Percentiles rank a stretch among this genome's conserved stretches.
Evolutionary conservation across 805 yeast genomes (phyloP).

Genomic region (Myxozyma mucilagina): DNA sequence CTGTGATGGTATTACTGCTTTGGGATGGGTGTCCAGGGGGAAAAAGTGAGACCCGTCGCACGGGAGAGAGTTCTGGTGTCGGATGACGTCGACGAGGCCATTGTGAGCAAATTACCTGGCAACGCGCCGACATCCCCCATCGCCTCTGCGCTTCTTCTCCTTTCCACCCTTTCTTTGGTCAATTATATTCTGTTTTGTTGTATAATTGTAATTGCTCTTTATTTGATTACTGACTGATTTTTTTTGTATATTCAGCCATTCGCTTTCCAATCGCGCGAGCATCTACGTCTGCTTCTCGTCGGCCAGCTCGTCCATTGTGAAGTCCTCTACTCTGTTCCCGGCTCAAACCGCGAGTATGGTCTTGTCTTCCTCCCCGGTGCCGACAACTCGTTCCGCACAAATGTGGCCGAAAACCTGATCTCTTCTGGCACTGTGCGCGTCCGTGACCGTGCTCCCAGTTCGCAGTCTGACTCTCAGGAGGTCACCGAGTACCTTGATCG

Average conservation of each 20-base stretch:
- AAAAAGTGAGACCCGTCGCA: neutral
- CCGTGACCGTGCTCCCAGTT: conserved; percentile 44
- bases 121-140: no score
- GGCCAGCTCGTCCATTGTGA: conserved; percentile 64
- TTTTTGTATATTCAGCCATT: conserved; percentile 43
- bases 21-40: neutral
- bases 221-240: neutral
- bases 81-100: conserved; percentile 1
- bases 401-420: conserved; percentile 58
- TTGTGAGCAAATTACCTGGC: conserved; percentile 20
- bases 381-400: conserved; percentile 43
- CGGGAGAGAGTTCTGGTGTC: neutral
- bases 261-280: conserved; percentile 62
- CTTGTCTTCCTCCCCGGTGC: conserved; percentile 62
- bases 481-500: conserved; percentile 16
- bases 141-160: neutral
- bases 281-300: conserved; percentile 58
- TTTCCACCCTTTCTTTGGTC: neutral
- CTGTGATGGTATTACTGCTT: no score
- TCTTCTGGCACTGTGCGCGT: conserved; percentile 63
- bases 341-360: conserved; percentile 61
- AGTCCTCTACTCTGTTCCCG: conserved; percentile 54
- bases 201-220: neutral
- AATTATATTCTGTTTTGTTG: neutral
- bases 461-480: conserved; percentile 7